Evolutionary conservation across 2,329 filamentous ascomycete genomes (phyloP).

Genomic region (Nannizzia gypsea): DNA sequence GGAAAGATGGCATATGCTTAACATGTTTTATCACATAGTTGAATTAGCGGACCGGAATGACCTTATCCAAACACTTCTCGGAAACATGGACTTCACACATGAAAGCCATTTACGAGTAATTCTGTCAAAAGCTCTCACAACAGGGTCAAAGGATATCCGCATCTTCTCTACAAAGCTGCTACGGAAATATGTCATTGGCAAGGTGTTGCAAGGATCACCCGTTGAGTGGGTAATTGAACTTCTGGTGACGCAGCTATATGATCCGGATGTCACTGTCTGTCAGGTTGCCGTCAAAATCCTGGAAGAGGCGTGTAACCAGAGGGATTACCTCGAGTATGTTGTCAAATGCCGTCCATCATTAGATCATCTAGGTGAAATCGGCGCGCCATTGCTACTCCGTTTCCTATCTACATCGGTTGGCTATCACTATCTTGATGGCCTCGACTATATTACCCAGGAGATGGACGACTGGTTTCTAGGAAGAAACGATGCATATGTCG

Average conservation of each 20-base stretch:
- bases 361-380: constrained; percentile 92
- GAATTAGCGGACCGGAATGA: constrained; percentile 85
- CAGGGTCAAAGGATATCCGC: constrained; percentile 78
- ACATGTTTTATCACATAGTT: constrained; percentile 99
- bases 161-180: constrained; percentile 81
- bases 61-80: constrained; percentile 74
- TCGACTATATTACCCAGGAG: constrained; percentile 98
- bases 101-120: constrained; percentile 84
- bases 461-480: constrained; percentile 99
- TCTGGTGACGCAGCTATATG: constrained; percentile 95
- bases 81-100: constrained; percentile 83
- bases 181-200: constrained; percentile 66
- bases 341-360: constrained; percentile 90
- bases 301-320: constrained; percentile 92
- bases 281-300: constrained; percentile 93
- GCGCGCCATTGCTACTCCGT: constrained; percentile 77
- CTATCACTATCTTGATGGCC: constrained; percentile 89
- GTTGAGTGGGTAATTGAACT: constrained; percentile 90
- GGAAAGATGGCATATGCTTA: constrained; percentile 94
- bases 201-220: constrained; percentile 33
- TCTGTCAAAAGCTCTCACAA: constrained; percentile 84
- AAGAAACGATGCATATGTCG: constrained; percentile 90
- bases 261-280: constrained; percentile 93
- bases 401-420: constrained; percentile 94
- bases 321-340: constrained; percentile 82